Evolutionary conservation across 2,329 filamentous ascomycete genomes (phyloP), one percentile per base, ranked within the genome.

Genomic region (Paramyrothecium sp.): DNA sequence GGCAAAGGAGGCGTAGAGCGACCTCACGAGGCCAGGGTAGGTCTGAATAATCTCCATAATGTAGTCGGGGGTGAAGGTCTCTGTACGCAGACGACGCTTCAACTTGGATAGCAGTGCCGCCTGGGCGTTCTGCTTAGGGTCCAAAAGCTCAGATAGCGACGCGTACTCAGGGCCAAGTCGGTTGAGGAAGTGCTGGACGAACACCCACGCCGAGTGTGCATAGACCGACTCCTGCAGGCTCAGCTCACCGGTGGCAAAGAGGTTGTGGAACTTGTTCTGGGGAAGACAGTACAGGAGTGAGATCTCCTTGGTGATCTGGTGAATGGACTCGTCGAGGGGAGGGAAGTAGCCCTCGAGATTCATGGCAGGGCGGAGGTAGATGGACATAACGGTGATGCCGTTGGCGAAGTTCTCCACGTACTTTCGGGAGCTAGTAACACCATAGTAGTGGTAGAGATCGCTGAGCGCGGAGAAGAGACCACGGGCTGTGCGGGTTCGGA

Each of bases 351-450:
- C 75, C 41, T 85, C 77, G 22, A 82, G 73, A 62, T 83, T 83
- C 51, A 81, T 71, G 19, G 89, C 83, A 21, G 91, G 92, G 63
- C 89, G 89, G 59, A 99, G 83, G 75, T 99, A 99, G 61, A 97
- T 86, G 65, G 92, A 97, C 83, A 98, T 96, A 74, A 98, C 90
- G 16, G 92, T 96, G 72, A 97, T 96, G 60, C 95, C 95, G 74
- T 99, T 99, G 69, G 93, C 95, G 81, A 99, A 99, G 77, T 98
- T 95, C 78, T 99, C 91, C 51, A 99, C 90, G 70, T 99, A 99
- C 79, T 99, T 99, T 66, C 95, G 86, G 26, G 95, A 95, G 69
- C 91, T 96, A 2, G 95, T 99, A 60, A 98, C 85, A 48, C 95
- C 94, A 71, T 99, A 99, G 84, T 97, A 98, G 78, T 99, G 95